Evolutionary conservation across 352 stramenopile genomes (phyloP), one percentile per base, ranked within the genome.

Genomic region (Pythium chondricola): DNA sequence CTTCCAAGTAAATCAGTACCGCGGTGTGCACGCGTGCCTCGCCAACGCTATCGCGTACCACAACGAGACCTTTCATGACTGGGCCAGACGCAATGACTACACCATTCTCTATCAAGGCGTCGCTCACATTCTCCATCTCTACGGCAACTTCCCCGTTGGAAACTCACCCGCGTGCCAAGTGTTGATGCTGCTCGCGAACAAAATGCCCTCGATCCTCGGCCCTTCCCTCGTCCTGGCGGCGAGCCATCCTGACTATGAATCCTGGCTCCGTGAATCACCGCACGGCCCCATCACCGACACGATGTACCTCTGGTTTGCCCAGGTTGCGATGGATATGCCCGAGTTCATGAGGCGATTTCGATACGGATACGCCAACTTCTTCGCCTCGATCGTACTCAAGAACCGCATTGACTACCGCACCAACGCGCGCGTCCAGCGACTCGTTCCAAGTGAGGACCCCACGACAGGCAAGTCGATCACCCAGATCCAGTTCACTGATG

Each of bases 101-200:
- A 4, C 24, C 6, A 16, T 47, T 2, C 24, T 47, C 13, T 24
- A 17, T n/a, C 13, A 47, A 24, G 8, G 25, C 16, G 41, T 36
- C 3, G 41, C 24, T 2, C 41, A 37, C 3, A 25, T 47, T 8
- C 26, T 47, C 25, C 5, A n/a, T 36, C 46, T 53, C 11, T 53
- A 46, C 46, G 46, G 35, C 25, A 42, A 41, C 36, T 14, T 45
- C 25, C 24, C 46, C 1, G 24, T 54, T 16, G 41, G 25, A 8
- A 26, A 21, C 25, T 54, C 36, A 18, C 26, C 46, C 3, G 46
- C 46, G 6, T 54, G 46, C 27, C 46, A 45, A 4, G 46, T 54
- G 46, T 26, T 54, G 10, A 54, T 54, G 46, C 16, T 54, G 9
- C 17, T 54, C 21, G 46, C 46, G 25, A 54, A 54, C 46, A 54